Percentiles rank a stretch among this genome's conserved stretches.
phyloP scores from a whole-genome alignment of 768 basidiomycete genomes.

The Suillus spraguei region DNA sequence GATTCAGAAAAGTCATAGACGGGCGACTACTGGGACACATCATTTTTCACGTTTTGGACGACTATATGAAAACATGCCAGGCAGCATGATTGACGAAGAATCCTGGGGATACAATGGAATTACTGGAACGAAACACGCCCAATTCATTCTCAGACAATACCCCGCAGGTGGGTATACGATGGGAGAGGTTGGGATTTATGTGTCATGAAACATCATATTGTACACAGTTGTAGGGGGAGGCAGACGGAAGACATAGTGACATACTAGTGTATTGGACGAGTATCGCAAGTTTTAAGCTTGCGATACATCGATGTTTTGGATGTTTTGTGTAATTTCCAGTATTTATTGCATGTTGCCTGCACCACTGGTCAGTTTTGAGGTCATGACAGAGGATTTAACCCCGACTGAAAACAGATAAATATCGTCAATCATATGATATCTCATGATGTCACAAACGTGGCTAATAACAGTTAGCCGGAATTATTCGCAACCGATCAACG shows the following conservation, averaged over 20 bases:
- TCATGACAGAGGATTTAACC: not conserved
- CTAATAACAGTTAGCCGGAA: not conserved
- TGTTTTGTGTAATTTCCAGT: not conserved
- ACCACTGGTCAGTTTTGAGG: not conserved
- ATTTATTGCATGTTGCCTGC: not conserved
- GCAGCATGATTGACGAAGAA: not conserved
- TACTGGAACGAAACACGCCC: not conserved
- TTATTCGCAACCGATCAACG: not conserved
- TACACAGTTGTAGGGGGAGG: not conserved
- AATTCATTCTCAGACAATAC: not conserved
- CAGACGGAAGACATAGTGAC: not conserved
- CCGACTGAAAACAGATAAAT: not conserved
- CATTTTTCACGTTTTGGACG: not conserved
- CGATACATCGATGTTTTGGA: not conserved
- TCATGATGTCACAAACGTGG: not conserved
- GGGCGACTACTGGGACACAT: not conserved
- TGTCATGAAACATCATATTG: not conserved
- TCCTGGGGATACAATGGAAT: not conserved
- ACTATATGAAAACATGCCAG: not conserved
- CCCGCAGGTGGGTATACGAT: not conserved
- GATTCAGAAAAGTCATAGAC: conserved; percentile 12
- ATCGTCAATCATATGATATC: not conserved
- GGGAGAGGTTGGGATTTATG: not conserved
- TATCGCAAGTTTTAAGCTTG: not conserved
- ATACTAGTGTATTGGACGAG: conserved; percentile 1